Evolutionary conservation across 805 yeast species (phyloP).

Genomic region (Lipomyces yamanashiensis): DNA sequence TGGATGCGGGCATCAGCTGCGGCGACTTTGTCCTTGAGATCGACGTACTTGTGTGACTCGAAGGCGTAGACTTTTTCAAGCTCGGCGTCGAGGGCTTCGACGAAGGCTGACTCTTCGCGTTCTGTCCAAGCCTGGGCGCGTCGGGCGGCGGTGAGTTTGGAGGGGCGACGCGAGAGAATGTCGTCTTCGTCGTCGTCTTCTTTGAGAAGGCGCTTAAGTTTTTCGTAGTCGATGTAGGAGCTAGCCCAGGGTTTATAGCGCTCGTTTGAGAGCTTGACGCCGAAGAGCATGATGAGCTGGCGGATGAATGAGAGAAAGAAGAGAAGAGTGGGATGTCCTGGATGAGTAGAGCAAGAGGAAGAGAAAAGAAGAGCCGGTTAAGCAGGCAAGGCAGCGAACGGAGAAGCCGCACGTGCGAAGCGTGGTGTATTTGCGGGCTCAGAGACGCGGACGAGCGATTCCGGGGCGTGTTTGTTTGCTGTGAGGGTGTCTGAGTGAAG

Average conservation of each 20-base stretch:
- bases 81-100: constrained; percentile 75
- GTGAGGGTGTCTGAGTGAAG: background rate
- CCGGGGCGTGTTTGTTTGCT: no score
- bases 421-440: background rate
- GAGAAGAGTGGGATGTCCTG: background rate
- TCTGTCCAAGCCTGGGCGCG: constrained; percentile 70
- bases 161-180: constrained; percentile 9
- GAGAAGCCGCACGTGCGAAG: no score
- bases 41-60: constrained; percentile 72
- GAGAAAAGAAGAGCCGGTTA: background rate
- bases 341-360: constrained; percentile 2
- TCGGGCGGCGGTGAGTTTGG: constrained; percentile 4
- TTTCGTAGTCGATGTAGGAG: constrained; percentile 91
- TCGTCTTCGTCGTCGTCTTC: constrained; percentile 43
- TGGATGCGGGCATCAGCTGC: constrained; percentile 62
- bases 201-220: constrained; percentile 79
- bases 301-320: background rate
- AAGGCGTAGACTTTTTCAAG: constrained; percentile 92
- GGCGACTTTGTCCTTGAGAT: constrained; percentile 66
- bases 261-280: constrained; percentile 79
- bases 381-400: background rate
- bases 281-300: constrained; percentile 71
- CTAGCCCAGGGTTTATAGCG: constrained; percentile 88
- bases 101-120: constrained; percentile 78
- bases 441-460: background rate